Conservation (phyloP, 2,329 filamentous ascomycete genomes). For the Annulohypoxylon truncatum region DNA sequence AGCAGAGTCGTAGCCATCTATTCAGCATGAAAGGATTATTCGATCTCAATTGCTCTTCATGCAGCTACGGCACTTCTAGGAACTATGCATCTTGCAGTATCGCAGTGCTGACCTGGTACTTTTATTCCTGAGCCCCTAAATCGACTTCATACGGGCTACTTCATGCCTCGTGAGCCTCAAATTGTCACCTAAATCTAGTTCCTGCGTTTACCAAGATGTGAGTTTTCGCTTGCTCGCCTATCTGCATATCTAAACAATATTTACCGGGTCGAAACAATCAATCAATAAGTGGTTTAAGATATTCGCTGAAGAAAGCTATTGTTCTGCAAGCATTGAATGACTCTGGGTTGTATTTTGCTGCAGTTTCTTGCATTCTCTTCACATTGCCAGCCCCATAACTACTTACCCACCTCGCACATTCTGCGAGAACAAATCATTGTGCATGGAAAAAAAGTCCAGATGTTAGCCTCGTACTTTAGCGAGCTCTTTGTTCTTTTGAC, state of each 20-base stretch:
- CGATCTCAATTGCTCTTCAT: background rate
- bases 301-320: background rate
- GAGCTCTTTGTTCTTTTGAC: background rate
- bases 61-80: no score
- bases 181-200: no score
- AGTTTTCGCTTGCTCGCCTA: no score
- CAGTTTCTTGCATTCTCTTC: background rate
- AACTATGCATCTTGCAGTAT: background rate
- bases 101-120: background rate
- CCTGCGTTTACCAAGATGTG: no score
- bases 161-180: no score
- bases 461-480: background rate
- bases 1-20: background rate
- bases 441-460: constrained; percentile 10
- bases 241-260: no score
- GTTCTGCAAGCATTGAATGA: constrained; percentile 5
- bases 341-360: background rate
- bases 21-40: background rate
- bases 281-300: background rate
- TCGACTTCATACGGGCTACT: background rate
- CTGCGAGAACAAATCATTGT: constrained; percentile 3
- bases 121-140: background rate
- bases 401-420: background rate
- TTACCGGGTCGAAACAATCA: no score
- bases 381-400: background rate